Evolutionary conservation across 2,329 filamentous ascomycete species (phyloP).

Genomic region (Byssothecium circinans): DNA sequence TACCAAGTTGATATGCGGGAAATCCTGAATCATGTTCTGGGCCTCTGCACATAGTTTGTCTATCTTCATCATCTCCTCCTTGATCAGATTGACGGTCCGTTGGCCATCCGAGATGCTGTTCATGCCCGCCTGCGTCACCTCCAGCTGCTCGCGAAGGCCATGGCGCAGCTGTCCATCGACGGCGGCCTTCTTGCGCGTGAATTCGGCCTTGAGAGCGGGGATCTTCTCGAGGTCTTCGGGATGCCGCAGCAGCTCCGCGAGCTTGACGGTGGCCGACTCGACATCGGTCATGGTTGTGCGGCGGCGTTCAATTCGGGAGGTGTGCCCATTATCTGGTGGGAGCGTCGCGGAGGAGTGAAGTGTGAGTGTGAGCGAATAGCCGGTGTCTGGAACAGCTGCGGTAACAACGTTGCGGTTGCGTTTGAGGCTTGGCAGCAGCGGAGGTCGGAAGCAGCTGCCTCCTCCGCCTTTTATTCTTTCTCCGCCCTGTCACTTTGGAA

Average conservation of each 20-base stretch:
- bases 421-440: slow-evolving; percentile 5
- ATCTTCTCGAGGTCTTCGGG: slow-evolving; percentile 98
- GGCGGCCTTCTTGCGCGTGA: slow-evolving; percentile 88
- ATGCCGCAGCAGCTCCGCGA: slow-evolving; percentile 90
- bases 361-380: too few relatives aligned
- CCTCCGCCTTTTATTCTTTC: slow-evolving; percentile 1
- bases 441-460: not conserved
- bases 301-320: slow-evolving; percentile 10
- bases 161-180: slow-evolving; percentile 88
- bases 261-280: slow-evolving; percentile 66
- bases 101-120: slow-evolving; percentile 84
- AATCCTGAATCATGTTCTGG: slow-evolving; percentile 96
- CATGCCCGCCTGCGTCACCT: slow-evolving; percentile 93
- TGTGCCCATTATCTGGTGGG: slow-evolving; percentile 19
- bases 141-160: slow-evolving; percentile 87
- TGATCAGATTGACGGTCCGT: slow-evolving; percentile 87
- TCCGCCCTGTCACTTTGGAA: slow-evolving; percentile 8
- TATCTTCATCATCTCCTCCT: slow-evolving; percentile 98
- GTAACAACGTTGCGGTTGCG: not conserved
- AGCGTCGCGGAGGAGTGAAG: slow-evolving; percentile 3
- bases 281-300: slow-evolving; percentile 62
- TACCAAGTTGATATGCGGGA: slow-evolving; percentile 86
- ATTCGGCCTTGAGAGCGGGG: slow-evolving; percentile 82
- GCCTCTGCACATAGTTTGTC: slow-evolving; percentile 96
- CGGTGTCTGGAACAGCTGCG: slow-evolving; percentile 6